Evolutionary conservation across 2,329 filamentous ascomycete genomes (phyloP).

Genomic region (Colletotrichum tropicale): DNA sequence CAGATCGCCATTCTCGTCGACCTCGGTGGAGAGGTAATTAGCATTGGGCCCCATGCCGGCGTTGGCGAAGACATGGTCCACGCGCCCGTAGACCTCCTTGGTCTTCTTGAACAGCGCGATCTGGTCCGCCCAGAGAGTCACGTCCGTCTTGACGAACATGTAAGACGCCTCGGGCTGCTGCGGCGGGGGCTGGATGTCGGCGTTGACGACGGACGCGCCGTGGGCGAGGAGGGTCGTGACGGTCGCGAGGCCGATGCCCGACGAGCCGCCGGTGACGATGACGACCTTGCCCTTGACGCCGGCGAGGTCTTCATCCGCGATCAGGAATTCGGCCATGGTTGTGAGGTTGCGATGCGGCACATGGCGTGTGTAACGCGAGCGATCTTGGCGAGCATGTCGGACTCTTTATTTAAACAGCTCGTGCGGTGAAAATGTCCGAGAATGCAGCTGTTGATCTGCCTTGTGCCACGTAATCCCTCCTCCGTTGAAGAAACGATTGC

Average conservation of each 20-base stretch:
- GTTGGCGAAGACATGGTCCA: slow-evolving; percentile 78
- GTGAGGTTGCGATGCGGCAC: neutral
- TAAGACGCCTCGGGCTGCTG: slow-evolving; percentile 28
- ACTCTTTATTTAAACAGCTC: neutral
- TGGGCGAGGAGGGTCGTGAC: slow-evolving; percentile 53
- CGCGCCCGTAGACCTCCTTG: slow-evolving; percentile 69
- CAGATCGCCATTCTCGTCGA: slow-evolving; percentile 54
- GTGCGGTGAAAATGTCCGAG: neutral
- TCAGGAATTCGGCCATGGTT: slow-evolving; percentile 48
- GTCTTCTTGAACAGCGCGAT: slow-evolving; percentile 55
- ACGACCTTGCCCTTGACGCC: slow-evolving; percentile 67
- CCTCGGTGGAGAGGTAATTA: slow-evolving; percentile 49
- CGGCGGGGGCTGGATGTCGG: slow-evolving; percentile 52
- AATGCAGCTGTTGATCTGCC: neutral
- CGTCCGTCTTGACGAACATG: slow-evolving; percentile 50
- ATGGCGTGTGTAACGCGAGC: neutral
- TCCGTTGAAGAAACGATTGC: neutral
- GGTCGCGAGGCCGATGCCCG: slow-evolving; percentile 74
- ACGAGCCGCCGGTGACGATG: slow-evolving; percentile 72
- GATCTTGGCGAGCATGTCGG: neutral
- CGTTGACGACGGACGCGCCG: slow-evolving; percentile 60
- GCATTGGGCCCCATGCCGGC: slow-evolving; percentile 55
- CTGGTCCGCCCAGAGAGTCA: slow-evolving; percentile 54
- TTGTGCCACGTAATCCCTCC: neutral
- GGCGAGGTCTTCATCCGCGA: slow-evolving; percentile 46